Evolutionary conservation across 208 protist species (phyloP).

Genomic region (Angomonas ambiguus): DNA sequence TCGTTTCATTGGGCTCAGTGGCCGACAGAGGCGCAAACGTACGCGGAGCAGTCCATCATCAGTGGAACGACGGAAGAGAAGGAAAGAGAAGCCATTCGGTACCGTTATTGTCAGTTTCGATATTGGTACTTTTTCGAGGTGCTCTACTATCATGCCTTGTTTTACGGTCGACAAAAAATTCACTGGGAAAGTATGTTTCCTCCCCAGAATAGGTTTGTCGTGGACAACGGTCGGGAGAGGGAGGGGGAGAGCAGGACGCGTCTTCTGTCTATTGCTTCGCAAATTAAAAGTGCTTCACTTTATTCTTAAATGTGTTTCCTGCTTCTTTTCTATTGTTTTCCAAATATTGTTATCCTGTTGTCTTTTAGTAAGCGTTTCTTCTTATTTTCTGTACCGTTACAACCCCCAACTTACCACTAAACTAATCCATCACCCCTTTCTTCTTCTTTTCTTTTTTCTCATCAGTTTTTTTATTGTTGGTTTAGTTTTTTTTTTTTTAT

Average conservation of each 20-base stretch:
- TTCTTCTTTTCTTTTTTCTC: not conserved
- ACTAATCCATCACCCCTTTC: too few relatives aligned
- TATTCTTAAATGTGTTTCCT: not conserved
- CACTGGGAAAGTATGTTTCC: not conserved
- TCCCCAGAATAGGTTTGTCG: constrained; percentile 3
- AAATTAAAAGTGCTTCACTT: not conserved
- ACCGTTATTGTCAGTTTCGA: constrained; percentile 43
- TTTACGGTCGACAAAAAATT: constrained; percentile 5
- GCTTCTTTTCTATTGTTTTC: not conserved
- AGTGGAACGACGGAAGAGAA: not conserved
- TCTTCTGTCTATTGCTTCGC: not conserved
- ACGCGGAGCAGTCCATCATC: not conserved
- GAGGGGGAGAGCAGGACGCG: not conserved
- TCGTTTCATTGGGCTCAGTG: too few relatives aligned
- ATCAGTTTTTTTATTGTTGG: not conserved
- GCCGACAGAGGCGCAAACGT: not conserved
- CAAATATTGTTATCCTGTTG: not conserved
- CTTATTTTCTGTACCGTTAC: not conserved
- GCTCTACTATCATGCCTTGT: constrained; percentile 31
- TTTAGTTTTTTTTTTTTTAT: constrained; percentile 13
- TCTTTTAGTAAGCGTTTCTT: too few relatives aligned
- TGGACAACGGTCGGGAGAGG: not conserved
- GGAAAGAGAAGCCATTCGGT: not conserved
- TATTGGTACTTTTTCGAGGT: constrained; percentile 60
- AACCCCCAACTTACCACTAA: too few relatives aligned